These are phyloP conservation scores for Coemansia sp. DNA, from an alignment of 192 early-diverging fungal genomes.

Conservation along the genomic window DNA sequence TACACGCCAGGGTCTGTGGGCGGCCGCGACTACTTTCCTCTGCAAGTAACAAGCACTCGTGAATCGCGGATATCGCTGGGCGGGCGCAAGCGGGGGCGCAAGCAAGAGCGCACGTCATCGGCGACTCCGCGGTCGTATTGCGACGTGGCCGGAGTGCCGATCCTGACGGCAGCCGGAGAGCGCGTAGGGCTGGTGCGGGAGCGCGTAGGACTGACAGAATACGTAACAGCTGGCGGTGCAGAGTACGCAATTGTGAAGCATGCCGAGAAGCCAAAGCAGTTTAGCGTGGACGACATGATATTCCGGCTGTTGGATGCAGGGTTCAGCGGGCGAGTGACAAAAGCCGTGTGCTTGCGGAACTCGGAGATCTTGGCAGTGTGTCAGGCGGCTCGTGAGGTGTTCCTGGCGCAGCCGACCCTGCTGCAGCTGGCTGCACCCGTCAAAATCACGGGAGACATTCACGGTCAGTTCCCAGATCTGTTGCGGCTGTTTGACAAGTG, in stretches of 20 bases:
- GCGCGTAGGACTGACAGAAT: conserved; percentile 50
- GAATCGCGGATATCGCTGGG: conserved; percentile 54
- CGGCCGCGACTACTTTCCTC: conserved; percentile 44
- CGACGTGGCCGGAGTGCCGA: conserved; percentile 48
- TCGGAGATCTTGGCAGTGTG: conserved; percentile 85
- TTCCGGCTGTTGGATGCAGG: conserved; percentile 78
- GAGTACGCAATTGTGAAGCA: conserved; percentile 54
- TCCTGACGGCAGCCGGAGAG: conserved; percentile 43
- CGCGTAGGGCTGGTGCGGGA: conserved; percentile 29
- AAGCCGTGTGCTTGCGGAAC: conserved; percentile 79
- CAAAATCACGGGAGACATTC: conserved; percentile 88
- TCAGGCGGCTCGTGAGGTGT: conserved; percentile 81
- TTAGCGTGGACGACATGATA: conserved; percentile 87
- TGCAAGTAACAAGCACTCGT: conserved; percentile 40
- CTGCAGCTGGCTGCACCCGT: conserved; percentile 76
- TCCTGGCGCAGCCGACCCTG: conserved; percentile 82
- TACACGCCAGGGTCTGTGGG: conserved; percentile 34
- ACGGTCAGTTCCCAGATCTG: conserved; percentile 93
- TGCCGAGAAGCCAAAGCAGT: conserved; percentile 58
- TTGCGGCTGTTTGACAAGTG: conserved; percentile 90
- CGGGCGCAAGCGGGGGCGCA: conserved; percentile 4
- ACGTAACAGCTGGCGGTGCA: conserved; percentile 50
- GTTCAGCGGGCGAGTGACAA: conserved; percentile 70
- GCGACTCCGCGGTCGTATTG: conserved; percentile 47
- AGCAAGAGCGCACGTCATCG: background rate